Conservation (phyloP, 345 rosid genomes). For the Adansonia digitata region DNA sequence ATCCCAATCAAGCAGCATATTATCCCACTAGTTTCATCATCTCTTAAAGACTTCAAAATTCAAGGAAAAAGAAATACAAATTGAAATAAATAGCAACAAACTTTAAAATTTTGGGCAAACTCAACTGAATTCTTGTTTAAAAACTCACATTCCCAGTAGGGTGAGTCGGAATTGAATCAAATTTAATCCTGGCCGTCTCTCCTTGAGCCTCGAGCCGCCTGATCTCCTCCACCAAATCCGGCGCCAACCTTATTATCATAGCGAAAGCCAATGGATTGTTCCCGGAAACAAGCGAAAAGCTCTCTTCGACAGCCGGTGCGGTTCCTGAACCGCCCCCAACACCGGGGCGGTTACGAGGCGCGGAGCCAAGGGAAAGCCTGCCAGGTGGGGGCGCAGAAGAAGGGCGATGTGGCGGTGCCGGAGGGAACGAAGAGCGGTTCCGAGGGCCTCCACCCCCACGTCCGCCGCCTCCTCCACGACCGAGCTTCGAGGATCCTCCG, state of each 20-base stretch:
- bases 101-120: neutral
- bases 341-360: constrained; percentile 27
- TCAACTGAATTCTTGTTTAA: neutral
- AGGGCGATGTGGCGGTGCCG: constrained; percentile 33
- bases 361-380: constrained; percentile 37
- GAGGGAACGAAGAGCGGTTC: constrained; percentile 44
- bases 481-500: constrained; percentile 43
- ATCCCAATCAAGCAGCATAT: neutral
- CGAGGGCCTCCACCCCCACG: constrained; percentile 35
- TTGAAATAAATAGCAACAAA: constrained; percentile 3
- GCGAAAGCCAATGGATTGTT: constrained; percentile 58
- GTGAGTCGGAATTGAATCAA: constrained; percentile 61
- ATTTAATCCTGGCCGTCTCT: constrained; percentile 72
- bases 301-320: constrained; percentile 50
- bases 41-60: neutral
- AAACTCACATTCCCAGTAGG: constrained; percentile 73
- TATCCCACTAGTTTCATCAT: neutral
- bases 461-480: constrained; percentile 45
- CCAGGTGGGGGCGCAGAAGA: constrained; percentile 30
- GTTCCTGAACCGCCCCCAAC: constrained; percentile 19
- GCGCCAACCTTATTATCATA: constrained; percentile 71
- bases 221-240: constrained; percentile 92
- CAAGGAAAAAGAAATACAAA: neutral
- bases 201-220: constrained; percentile 70
- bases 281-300: constrained; percentile 60